Percentiles rank a stretch among this genome's conserved stretches.
phyloP scores from a whole-genome alignment of 352 stramenopile genomes.

The Elongisporangium anandrum region DNA sequence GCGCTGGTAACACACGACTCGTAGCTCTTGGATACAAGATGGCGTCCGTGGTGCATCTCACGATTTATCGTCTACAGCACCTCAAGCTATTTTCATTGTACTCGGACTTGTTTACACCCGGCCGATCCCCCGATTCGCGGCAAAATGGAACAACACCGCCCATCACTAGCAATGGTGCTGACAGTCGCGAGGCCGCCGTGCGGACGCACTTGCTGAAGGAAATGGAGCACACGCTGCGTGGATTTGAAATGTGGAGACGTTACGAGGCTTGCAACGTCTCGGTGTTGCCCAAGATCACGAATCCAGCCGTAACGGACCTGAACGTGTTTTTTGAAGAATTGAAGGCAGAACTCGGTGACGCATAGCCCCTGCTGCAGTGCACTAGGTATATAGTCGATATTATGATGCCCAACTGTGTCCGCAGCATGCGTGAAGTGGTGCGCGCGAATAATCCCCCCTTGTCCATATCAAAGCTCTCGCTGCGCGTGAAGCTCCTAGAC shows the following conservation, averaged over 20 bases:
- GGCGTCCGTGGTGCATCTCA: constrained; percentile 69
- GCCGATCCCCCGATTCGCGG: constrained; percentile 66
- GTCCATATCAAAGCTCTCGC: background rate
- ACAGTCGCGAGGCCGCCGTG: constrained; percentile 65
- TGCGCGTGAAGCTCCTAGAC: background rate
- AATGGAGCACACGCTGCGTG: constrained; percentile 81
- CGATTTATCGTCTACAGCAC: constrained; percentile 80
- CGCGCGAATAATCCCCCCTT: background rate
- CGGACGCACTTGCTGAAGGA: constrained; percentile 73
- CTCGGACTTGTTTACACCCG: constrained; percentile 73
- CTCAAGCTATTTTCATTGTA: constrained; percentile 75
- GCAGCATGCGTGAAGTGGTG: background rate
- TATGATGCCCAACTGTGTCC: background rate
- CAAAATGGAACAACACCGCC: constrained; percentile 70
- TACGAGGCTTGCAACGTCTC: constrained; percentile 68
- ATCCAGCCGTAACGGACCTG: constrained; percentile 65
- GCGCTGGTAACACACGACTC: constrained; percentile 49
- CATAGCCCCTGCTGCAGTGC: constrained; percentile 5
- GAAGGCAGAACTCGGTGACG: constrained; percentile 41
- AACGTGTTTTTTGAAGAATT: constrained; percentile 73
- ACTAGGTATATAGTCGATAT: constrained; percentile 1
- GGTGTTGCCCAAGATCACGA: constrained; percentile 72
- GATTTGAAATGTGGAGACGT: constrained; percentile 85
- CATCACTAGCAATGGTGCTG: constrained; percentile 38
- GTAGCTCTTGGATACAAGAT: constrained; percentile 83